Percentiles rank a stretch among this genome's conserved stretches.
phyloP scores from a whole-genome alignment of 2,329 filamentous ascomycete species.

The Ilyonectria mors-panacis region DNA sequence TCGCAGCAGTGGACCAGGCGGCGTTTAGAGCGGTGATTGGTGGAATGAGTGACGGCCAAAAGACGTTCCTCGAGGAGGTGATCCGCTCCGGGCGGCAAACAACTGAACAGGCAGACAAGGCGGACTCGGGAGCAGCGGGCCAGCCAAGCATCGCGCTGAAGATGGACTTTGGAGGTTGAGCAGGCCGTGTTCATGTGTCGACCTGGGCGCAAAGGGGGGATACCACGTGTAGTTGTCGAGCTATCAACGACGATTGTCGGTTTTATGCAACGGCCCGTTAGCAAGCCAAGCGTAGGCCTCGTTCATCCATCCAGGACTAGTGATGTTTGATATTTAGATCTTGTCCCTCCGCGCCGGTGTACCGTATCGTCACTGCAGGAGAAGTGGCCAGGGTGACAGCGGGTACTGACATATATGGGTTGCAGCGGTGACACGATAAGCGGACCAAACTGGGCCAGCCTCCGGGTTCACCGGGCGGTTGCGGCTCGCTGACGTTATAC shows the following conservation, averaged over 20 bases:
- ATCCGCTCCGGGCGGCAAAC: slow-evolving; percentile 75
- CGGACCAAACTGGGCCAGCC: too few relatives aligned
- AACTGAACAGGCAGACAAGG: slow-evolving; percentile 58
- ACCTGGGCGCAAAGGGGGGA: neutral
- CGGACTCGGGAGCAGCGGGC: slow-evolving; percentile 60
- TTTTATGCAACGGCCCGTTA: slow-evolving; percentile 28
- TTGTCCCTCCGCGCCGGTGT: neutral
- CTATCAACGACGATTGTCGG: slow-evolving; percentile 11
- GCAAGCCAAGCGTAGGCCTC: slow-evolving; percentile 19
- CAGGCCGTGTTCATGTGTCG: slow-evolving; percentile 17
- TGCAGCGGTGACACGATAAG: neutral
- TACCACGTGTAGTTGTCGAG: slow-evolving; percentile 2
- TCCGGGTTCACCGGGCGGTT: neutral
- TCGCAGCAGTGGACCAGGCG: slow-evolving; percentile 81
- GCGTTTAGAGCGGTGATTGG: slow-evolving; percentile 83
- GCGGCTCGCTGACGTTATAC: neutral
- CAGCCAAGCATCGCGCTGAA: slow-evolving; percentile 92
- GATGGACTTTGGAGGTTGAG: slow-evolving; percentile 84
- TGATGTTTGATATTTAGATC: slow-evolving; percentile 3
- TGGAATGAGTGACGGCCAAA: slow-evolving; percentile 78
- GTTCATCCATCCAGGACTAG: slow-evolving; percentile 1
- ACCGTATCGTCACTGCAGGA: neutral
- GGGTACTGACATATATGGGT: slow-evolving; percentile 1
- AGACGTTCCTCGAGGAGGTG: slow-evolving; percentile 84
- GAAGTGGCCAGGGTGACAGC: slow-evolving; percentile 4